Percentiles rank a stretch among this genome's conserved stretches.
Evolutionary conservation across 2,329 filamentous ascomycete species (phyloP).

Genomic region (Fusarium irregulare): DNA sequence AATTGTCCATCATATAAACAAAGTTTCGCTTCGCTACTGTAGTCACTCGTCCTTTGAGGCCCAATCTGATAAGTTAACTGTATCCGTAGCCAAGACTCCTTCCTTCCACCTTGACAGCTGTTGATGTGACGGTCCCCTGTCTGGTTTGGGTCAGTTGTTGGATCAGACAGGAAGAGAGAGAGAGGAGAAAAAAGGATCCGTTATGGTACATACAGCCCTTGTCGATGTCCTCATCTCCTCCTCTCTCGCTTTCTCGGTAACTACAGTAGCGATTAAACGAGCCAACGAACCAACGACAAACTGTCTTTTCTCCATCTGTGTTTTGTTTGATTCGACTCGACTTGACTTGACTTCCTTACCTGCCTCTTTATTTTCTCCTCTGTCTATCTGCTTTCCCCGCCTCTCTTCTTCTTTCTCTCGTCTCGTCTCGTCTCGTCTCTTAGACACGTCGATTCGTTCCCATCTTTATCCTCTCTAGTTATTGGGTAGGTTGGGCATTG

Average conservation of each 20-base stretch:
- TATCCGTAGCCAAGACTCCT: constrained; percentile 22
- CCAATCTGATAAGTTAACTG: background rate
- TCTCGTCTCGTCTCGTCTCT: constrained; percentile 9
- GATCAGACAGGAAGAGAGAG: constrained; percentile 11
- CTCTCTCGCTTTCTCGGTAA: constrained; percentile 21
- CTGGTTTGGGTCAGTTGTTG: constrained; percentile 32
- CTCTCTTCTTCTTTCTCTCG: background rate
- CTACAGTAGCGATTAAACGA: background rate
- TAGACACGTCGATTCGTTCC: constrained; percentile 15
- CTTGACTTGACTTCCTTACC: background rate
- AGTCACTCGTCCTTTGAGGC: background rate
- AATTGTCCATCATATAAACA: constrained; percentile 33
- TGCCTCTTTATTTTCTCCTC: background rate
- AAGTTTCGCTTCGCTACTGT: constrained; percentile 28
- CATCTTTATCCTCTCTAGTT: constrained; percentile 27
- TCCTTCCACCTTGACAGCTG: constrained; percentile 13
- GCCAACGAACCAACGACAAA: constrained; percentile 7
- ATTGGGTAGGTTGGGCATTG: constrained; percentile 26
- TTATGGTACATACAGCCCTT: constrained; percentile 34
- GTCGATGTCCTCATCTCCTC: constrained; percentile 32
- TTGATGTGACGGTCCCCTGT: constrained; percentile 28
- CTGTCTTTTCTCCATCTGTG: constrained; percentile 27
- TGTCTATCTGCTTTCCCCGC: background rate
- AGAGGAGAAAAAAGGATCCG: constrained; percentile 35
- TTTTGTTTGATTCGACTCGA: background rate